These are phyloP conservation scores for Citrullus mucosospermus DNA, from an alignment of 306 rosid species.

Conservation along the genomic window DNA sequence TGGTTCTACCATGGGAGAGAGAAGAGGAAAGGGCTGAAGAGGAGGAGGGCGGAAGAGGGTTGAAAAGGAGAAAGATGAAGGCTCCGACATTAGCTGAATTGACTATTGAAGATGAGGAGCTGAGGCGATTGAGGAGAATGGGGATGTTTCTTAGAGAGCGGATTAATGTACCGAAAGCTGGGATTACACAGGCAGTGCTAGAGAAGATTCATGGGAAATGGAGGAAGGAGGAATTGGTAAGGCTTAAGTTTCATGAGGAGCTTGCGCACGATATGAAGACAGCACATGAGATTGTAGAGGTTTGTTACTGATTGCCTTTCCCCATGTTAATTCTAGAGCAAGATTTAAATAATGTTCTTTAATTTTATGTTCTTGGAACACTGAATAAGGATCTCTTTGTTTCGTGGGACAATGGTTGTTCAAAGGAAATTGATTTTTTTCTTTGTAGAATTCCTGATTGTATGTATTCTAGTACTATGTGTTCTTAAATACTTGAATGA, in stretches of 20 bases:
- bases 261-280: conserved; percentile 82
- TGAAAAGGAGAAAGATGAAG: conserved; percentile 34
- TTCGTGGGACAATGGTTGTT: neutral
- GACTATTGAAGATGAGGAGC: conserved; percentile 73
- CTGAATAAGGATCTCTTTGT: neutral
- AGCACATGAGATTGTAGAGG: conserved; percentile 83
- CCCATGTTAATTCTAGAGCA: neutral
- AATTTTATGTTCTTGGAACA: neutral
- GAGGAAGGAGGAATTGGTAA: conserved; percentile 69
- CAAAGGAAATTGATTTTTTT: neutral
- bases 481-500: neutral
- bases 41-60: conserved; percentile 25
- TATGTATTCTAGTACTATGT: neutral
- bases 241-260: conserved; percentile 83
- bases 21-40: conserved; percentile 30
- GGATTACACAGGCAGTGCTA: conserved; percentile 57
- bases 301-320: conserved; percentile 16
- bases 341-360: neutral
- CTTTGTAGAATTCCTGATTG: neutral
- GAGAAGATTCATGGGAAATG: conserved; percentile 66
- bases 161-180: conserved; percentile 74
- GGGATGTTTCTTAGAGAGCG: conserved; percentile 55
- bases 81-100: conserved; percentile 62
- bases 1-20: conserved; percentile 61
- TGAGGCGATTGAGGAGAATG: conserved; percentile 51